Evolutionary conservation across 2,329 filamentous ascomycete genomes (phyloP).

Genomic region (Pestalotiopsis fici): DNA sequence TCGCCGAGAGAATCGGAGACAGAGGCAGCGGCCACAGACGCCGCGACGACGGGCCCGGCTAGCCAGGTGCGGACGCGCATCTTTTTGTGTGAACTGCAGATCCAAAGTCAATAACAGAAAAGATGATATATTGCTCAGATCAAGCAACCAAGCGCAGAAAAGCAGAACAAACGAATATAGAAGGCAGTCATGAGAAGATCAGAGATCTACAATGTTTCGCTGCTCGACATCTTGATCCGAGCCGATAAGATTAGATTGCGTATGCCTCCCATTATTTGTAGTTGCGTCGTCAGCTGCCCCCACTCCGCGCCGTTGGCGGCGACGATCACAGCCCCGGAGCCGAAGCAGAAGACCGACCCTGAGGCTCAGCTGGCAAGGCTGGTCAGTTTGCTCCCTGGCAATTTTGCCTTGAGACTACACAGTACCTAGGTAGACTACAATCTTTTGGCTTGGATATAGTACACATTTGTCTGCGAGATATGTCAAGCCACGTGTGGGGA

Average conservation of each 20-base stretch:
- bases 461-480: too few relatives aligned
- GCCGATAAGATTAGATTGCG: conserved; percentile 10
- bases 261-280: background rate
- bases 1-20: background rate
- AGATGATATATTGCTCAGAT: background rate
- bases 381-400: background rate
- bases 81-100: background rate
- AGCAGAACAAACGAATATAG: background rate
- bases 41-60: background rate
- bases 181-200: background rate
- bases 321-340: background rate
- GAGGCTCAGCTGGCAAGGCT: background rate
- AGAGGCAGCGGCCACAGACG: background rate
- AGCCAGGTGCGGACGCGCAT: conserved; percentile 7
- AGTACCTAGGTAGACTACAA: too few relatives aligned
- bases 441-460: too few relatives aligned
- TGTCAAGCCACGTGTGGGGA: too few relatives aligned
- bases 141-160: background rate
- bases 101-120: background rate
- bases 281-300: conserved; percentile 8
- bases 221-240: background rate
- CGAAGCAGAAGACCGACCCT: background rate
- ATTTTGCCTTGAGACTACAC: too few relatives aligned
- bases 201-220: background rate
- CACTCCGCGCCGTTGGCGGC: conserved; percentile 3